phyloP scores from a whole-genome alignment of 108 stramenopile genomes.

The Mediolabrus comicus region DNA sequence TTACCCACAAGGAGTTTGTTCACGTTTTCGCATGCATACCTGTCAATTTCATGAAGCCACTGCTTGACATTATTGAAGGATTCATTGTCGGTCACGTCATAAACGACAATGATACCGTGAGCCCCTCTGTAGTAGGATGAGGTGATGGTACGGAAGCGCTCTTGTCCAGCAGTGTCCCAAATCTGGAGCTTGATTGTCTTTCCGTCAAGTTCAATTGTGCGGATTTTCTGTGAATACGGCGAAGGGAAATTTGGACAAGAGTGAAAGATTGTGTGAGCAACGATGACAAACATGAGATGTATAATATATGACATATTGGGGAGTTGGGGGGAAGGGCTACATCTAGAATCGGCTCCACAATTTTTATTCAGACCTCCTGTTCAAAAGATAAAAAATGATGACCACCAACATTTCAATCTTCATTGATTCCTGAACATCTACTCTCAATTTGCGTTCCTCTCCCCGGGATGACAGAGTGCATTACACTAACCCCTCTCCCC shows the following conservation, averaged over 20 bases:
- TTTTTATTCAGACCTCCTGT: no score
- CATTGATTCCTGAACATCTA: no score
- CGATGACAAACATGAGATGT: background rate
- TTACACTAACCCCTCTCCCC: no score
- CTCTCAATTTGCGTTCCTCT: no score
- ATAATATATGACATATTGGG: background rate
- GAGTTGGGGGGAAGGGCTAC: background rate
- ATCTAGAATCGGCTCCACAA: no score
- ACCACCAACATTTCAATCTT: no score
- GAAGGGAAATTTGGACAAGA: background rate
- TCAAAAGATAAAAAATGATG: no score
- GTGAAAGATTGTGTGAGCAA: background rate
- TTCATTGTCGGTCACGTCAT: slow-evolving; percentile 95
- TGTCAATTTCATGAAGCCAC: slow-evolving; percentile 99
- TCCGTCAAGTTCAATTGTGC: slow-evolving; percentile 97
- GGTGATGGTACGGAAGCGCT: slow-evolving; percentile 89
- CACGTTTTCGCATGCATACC: slow-evolving; percentile 97
- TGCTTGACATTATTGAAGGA: slow-evolving; percentile 99
- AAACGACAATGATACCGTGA: slow-evolving; percentile 98
- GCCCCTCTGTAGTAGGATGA: slow-evolving; percentile 90
- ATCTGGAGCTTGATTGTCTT: slow-evolving; percentile 99
- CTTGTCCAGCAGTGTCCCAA: slow-evolving; percentile 94
- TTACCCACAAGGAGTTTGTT: slow-evolving; percentile 99
- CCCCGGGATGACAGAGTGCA: no score
- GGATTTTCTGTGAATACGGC: slow-evolving; percentile 81